phyloP scores from a whole-genome alignment of 768 basidiomycete genomes.

The Mrakia frigida region DNA sequence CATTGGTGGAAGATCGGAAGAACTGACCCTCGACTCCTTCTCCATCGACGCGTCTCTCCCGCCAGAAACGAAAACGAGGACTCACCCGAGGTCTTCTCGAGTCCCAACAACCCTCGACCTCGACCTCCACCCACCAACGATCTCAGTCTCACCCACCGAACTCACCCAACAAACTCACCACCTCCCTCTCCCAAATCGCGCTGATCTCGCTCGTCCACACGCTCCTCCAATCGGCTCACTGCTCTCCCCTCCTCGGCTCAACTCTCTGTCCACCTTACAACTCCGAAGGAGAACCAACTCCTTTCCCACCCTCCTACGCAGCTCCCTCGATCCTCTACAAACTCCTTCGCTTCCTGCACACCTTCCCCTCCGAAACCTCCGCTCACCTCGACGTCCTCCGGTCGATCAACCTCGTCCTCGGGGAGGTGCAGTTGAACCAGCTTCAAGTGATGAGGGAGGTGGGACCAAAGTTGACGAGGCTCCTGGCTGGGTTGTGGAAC shows the following conservation, averaged over 20 bases:
- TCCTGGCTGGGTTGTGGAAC: conserved; percentile 65
- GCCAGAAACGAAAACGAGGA: conserved; percentile 15
- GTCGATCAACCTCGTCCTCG: conserved; percentile 63
- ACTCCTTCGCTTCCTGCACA: conserved; percentile 58
- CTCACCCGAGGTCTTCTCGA: neutral
- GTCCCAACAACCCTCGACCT: neutral
- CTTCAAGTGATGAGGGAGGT: conserved; percentile 57
- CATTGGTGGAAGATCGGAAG: conserved; percentile 13
- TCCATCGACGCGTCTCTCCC: neutral
- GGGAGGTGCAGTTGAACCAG: conserved; percentile 71
- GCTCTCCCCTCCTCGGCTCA: conserved; percentile 57
- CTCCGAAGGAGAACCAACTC: conserved; percentile 15
- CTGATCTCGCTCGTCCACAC: conserved; percentile 52
- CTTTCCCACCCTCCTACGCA: conserved; percentile 28
- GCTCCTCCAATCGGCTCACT: conserved; percentile 50
- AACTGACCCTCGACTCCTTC: conserved; percentile 43
- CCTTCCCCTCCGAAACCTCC: conserved; percentile 67
- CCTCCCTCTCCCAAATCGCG: conserved; percentile 61
- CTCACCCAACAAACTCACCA: conserved; percentile 16
- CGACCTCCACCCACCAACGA: neutral
- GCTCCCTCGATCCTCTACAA: conserved; percentile 53
- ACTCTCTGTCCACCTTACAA: conserved; percentile 53
- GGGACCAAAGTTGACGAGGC: conserved; percentile 59
- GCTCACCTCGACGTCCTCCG: conserved; percentile 70
- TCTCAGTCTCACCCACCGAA: neutral